A percentile compares a stretch with the other conserved stretches of the same genome.
phyloP scores from a whole-genome alignment of 2,329 filamentous ascomycete genomes.

The Gnomoniopsis sp. region DNA sequence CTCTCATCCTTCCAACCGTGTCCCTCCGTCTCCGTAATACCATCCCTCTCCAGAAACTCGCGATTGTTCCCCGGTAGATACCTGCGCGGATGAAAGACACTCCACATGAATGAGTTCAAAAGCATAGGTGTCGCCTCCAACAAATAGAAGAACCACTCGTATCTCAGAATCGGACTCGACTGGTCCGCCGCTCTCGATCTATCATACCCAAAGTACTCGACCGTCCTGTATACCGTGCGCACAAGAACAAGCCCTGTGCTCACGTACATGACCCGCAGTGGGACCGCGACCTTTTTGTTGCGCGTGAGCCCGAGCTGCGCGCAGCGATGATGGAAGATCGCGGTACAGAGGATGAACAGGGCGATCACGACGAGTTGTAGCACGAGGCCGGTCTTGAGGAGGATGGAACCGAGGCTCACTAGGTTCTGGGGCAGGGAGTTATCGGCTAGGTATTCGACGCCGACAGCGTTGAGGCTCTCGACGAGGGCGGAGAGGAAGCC shows the following conservation, averaged over 20 bases:
- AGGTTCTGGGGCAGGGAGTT: constrained; percentile 33
- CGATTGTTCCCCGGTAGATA: constrained; percentile 47
- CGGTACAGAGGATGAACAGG: constrained; percentile 46
- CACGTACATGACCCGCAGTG: constrained; percentile 48
- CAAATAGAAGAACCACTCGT: constrained; percentile 58
- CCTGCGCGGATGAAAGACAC: constrained; percentile 46
- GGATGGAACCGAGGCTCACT: constrained; percentile 38
- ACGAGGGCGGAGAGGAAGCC: constrained; percentile 40
- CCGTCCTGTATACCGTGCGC: constrained; percentile 54
- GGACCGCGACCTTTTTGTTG: constrained; percentile 27
- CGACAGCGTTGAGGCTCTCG: constrained; percentile 46
- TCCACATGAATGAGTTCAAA: constrained; percentile 46
- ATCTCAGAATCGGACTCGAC: constrained; percentile 45
- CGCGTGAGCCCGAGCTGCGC: constrained; percentile 31
- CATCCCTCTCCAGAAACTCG: constrained; percentile 47
- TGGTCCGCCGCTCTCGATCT: constrained; percentile 28
- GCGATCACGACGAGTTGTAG: constrained; percentile 53
- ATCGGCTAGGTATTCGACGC: constrained; percentile 46
- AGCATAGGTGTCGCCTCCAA: constrained; percentile 55
- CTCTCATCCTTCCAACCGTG: background rate
- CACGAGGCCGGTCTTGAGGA: constrained; percentile 49
- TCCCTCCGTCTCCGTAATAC: background rate
- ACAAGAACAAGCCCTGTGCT: constrained; percentile 46
- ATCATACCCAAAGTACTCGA: constrained; percentile 54
- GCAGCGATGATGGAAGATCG: constrained; percentile 46